Evolutionary conservation across 495 filamentous ascomycete species (phyloP).

Genomic region (Tuber magnatum): DNA sequence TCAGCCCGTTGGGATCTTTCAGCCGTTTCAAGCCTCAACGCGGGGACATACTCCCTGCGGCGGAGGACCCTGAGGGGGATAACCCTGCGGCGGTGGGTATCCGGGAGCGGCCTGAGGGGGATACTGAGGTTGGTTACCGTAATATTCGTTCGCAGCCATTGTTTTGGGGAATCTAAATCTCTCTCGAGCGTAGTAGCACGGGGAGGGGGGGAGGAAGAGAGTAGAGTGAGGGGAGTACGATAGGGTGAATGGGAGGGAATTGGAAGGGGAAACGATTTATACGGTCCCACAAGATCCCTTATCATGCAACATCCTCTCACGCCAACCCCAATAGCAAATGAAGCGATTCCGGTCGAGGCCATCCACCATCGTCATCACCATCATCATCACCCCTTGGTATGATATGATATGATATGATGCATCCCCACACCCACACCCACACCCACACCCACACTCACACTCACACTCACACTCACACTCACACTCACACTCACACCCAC

Average conservation of each 20-base stretch:
- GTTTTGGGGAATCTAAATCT: background rate
- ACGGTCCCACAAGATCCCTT: background rate
- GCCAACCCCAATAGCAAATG: too few species aligned
- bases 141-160: constrained; percentile 31
- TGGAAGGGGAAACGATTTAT: constrained; percentile 15
- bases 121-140: constrained; percentile 26
- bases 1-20: background rate
- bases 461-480: background rate
- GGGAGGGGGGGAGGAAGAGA: background rate
- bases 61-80: constrained; percentile 20
- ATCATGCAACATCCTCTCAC: too few species aligned
- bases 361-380: background rate
- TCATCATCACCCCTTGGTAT: background rate
- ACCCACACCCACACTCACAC: background rate
- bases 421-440: background rate
- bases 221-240: background rate
- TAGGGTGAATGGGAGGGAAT: background rate
- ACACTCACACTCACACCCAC: background rate
- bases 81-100: constrained; percentile 9
- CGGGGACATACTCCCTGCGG: constrained; percentile 16
- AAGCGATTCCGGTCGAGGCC: too few species aligned
- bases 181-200: background rate
- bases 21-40: background rate
- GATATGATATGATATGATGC: background rate
- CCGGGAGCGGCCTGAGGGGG: constrained; percentile 23